A percentile compares a stretch with the other conserved stretches of the same genome.
Conservation (phyloP, 108 stramenopile species). For the Seminavis robusta region DNA sequence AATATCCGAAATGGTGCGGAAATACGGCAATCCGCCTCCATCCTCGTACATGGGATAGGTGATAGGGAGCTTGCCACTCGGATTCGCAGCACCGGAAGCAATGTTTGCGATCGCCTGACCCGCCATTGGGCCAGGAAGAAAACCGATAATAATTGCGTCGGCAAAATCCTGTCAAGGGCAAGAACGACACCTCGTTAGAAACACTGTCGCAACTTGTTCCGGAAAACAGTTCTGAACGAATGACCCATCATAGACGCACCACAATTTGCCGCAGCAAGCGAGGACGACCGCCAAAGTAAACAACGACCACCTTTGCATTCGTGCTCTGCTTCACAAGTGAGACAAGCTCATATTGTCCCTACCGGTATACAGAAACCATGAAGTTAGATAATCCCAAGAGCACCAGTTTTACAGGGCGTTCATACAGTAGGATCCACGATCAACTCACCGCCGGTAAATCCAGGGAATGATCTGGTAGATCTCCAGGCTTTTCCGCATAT, state of each 20-base stretch:
- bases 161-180: conserved; percentile 1
- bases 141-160: conserved; percentile 52
- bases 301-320: conserved; percentile 39
- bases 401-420: too few species aligned
- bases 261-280: conserved; percentile 39
- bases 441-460: too few species aligned
- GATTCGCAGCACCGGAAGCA: conserved; percentile 40
- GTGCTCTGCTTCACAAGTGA: conserved; percentile 2
- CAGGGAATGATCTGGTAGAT: conserved; percentile 60
- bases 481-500: conserved; percentile 85
- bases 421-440: too few species aligned
- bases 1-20: conserved; percentile 45
- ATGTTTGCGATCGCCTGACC: conserved; percentile 49
- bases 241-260: conserved; percentile 9
- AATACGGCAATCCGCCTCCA: conserved; percentile 50
- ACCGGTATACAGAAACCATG: too few species aligned
- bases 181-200: background rate
- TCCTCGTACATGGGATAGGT: conserved; percentile 60
- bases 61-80: conserved; percentile 54
- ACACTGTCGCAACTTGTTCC: background rate
- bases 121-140: conserved; percentile 58
- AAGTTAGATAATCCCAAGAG: too few species aligned
- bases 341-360: conserved; percentile 60
- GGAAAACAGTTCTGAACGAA: background rate
- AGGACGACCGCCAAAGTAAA: conserved; percentile 65